Percentiles rank a stretch among this genome's conserved stretches.
Conservation (phyloP, 2,329 filamentous ascomycete genomes). For the Fusarium avenaceum region DNA sequence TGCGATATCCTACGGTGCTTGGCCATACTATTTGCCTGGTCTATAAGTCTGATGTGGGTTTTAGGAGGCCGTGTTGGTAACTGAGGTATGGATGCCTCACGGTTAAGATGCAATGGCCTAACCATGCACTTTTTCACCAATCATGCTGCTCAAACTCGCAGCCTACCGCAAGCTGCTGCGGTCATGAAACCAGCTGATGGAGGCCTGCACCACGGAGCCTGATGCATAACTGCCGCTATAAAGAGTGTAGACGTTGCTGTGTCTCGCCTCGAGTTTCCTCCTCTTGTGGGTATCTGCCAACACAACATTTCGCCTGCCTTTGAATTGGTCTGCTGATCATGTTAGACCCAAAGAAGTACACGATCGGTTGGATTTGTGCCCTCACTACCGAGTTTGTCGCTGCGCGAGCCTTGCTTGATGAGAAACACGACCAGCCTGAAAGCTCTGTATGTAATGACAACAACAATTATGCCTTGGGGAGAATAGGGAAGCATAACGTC, state of each 20-base stretch:
- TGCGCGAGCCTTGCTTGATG: conserved; percentile 57
- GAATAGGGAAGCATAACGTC: conserved; percentile 54
- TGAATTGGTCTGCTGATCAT: not conserved
- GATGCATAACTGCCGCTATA: not conserved
- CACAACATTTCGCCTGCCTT: not conserved
- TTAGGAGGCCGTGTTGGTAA: too few relatives aligned
- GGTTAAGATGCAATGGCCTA: too few relatives aligned
- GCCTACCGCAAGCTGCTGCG: not conserved
- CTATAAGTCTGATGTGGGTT: too few relatives aligned
- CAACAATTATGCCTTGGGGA: conserved; percentile 52
- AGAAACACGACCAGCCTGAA: conserved; percentile 51
- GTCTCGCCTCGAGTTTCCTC: not conserved
- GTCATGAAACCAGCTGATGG: not conserved
- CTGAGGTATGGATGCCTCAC: not conserved
- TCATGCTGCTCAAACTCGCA: not conserved
- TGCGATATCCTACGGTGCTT: too few relatives aligned
- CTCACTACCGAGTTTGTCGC: conserved; percentile 55
- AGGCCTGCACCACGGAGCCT: not conserved
- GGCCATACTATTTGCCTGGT: too few relatives aligned
- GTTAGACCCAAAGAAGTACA: conserved; percentile 50
- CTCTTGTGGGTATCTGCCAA: not conserved
- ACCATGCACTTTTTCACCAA: not conserved
- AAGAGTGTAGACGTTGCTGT: not conserved
- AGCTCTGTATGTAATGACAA: conserved; percentile 47
- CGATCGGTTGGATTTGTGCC: conserved; percentile 61